These are phyloP conservation scores for Adansonia madagascariensis DNA, from an alignment of 441 rosid genomes.

Conservation along the genomic window DNA sequence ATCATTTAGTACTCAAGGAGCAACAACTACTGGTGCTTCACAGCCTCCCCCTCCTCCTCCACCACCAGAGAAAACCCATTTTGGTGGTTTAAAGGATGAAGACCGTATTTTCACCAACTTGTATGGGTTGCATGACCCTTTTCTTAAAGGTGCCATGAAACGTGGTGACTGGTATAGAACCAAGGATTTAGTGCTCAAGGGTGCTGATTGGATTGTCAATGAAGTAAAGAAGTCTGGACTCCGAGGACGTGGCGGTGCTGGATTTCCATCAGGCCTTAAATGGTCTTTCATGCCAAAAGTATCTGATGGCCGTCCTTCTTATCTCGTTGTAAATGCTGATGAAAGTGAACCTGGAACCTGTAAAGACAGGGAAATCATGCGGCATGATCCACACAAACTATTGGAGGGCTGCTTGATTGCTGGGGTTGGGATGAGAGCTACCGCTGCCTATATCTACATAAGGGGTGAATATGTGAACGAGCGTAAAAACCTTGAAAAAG, in stretches of 20 bases:
- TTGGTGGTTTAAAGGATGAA: slow-evolving; percentile 94
- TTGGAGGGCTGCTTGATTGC: slow-evolving; percentile 98
- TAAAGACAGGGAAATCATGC: slow-evolving; percentile 98
- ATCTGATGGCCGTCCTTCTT: slow-evolving; percentile 93
- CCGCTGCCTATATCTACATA: slow-evolving; percentile 95
- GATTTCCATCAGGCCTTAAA: slow-evolving; percentile 95
- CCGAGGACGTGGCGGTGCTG: slow-evolving; percentile 99
- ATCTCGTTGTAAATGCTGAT: slow-evolving; percentile 97
- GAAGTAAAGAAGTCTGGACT: slow-evolving; percentile 96
- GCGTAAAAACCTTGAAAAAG: slow-evolving; percentile 74
- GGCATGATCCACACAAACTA: slow-evolving; percentile 96
- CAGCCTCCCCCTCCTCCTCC: slow-evolving; percentile 84
- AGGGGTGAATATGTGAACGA: slow-evolving; percentile 99
- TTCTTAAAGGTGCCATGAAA: slow-evolving; percentile 96
- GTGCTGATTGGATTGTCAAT: slow-evolving; percentile 95
- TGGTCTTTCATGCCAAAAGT: slow-evolving; percentile 99
- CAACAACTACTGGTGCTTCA: slow-evolving; percentile 58
- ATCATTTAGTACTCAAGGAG: slow-evolving; percentile 78
- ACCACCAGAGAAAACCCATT: slow-evolving; percentile 96
- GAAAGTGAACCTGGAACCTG: slow-evolving; percentile 99
- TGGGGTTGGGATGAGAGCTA: slow-evolving; percentile 98
- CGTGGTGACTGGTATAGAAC: slow-evolving; percentile 87
- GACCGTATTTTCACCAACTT: slow-evolving; percentile 95
- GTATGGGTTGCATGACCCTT: slow-evolving; percentile 88
- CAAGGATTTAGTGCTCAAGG: slow-evolving; percentile 94